Conservation (phyloP, 1,139 yeast species). For the Scheffersomyces parashehatae region DNA sequence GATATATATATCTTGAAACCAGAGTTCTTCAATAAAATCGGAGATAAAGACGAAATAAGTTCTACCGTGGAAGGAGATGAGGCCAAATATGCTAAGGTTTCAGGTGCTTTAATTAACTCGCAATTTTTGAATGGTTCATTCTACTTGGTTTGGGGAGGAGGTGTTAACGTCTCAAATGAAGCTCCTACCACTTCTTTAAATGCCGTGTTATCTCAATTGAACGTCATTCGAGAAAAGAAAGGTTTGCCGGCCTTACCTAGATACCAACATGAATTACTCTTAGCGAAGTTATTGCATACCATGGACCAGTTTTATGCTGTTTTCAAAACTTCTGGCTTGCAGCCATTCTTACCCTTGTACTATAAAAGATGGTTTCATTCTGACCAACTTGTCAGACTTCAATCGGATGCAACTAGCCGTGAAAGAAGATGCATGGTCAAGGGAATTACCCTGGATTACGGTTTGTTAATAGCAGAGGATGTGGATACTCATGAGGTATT, state of each 20-base stretch:
- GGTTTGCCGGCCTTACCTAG: constrained; percentile 49
- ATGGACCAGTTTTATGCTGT: constrained; percentile 61
- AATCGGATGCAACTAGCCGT: constrained; percentile 44
- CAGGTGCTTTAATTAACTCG: constrained; percentile 85
- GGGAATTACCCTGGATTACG: constrained; percentile 85
- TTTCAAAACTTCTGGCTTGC: constrained; percentile 67
- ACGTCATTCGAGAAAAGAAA: constrained; percentile 42
- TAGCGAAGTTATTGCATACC: constrained; percentile 70
- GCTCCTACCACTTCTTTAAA: constrained; percentile 93
- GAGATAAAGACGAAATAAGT: constrained; percentile 31
- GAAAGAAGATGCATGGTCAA: constrained; percentile 54
- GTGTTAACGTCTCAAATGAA: constrained; percentile 79
- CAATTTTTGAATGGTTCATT: constrained; percentile 61
- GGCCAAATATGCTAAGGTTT: constrained; percentile 67
- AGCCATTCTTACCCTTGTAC: constrained; percentile 69
- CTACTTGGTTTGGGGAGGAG: constrained; percentile 77
- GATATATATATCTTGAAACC: constrained; percentile 81
- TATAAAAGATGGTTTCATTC: constrained; percentile 86
- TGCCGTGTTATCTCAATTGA: constrained; percentile 60
- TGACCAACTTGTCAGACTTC: constrained; percentile 62
- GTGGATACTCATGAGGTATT: constrained; percentile 55
- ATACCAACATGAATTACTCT: constrained; percentile 59
- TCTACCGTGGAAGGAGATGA: constrained; percentile 41
- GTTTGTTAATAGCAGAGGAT: constrained; percentile 77
- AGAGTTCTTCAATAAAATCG: constrained; percentile 38